phyloP scores from a whole-genome alignment of 345 rosid genomes.

The Gossypium arboreum region DNA sequence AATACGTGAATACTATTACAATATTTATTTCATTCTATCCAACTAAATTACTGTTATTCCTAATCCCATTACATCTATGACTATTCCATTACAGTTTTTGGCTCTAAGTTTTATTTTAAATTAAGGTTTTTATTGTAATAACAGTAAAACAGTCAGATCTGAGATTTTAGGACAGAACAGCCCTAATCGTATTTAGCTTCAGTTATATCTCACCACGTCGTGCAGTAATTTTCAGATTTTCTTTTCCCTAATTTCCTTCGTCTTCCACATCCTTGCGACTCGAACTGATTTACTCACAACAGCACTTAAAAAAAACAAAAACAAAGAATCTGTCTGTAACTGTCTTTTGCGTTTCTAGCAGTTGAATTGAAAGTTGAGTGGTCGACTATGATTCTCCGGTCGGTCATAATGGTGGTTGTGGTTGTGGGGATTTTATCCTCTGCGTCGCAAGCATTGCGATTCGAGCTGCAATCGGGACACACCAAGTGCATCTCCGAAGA shows the following conservation, averaged over 20 bases:
- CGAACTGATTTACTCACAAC: neutral
- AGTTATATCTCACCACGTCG: constrained; percentile 26
- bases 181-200: too few relatives aligned
- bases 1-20: too few relatives aligned
- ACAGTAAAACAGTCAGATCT: neutral
- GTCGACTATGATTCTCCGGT: constrained; percentile 31
- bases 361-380: neutral
- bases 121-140: too few relatives aligned
- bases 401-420: constrained; percentile 3
- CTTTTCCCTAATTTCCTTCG: neutral
- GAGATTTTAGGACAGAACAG: neutral
- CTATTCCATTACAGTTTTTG: too few relatives aligned
- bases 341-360: neutral
- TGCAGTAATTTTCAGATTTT: neutral
- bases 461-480: constrained; percentile 73
- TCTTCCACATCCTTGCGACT: neutral
- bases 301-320: neutral
- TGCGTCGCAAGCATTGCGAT: constrained; percentile 49
- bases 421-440: constrained; percentile 24
- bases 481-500: constrained; percentile 90
- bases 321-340: neutral
- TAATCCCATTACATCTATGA: too few relatives aligned
- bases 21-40: too few relatives aligned
- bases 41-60: too few relatives aligned
- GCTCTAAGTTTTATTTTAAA: too few relatives aligned